These are phyloP conservation scores for Aspergillus floridensis DNA, from an alignment of 2,329 filamentous ascomycete species.

Conservation along the genomic window DNA sequence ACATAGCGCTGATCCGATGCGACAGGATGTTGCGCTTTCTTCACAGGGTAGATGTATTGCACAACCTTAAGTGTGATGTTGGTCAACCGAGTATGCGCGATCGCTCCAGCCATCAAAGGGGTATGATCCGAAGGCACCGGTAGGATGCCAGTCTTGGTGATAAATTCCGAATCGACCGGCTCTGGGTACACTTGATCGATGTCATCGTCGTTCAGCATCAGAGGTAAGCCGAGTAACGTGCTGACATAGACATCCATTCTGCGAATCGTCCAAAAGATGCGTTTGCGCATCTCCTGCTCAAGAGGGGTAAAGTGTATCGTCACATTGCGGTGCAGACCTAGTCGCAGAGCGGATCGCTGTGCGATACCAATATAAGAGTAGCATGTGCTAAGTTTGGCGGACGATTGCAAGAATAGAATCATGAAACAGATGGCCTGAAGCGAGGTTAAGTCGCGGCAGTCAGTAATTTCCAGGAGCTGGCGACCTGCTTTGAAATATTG, in stretches of 20 bases:
- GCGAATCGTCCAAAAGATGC: slow-evolving; percentile 55
- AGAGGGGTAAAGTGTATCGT: slow-evolving; percentile 68
- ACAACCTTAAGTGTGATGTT: slow-evolving; percentile 61
- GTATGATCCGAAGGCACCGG: slow-evolving; percentile 56
- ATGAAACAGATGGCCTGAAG: slow-evolving; percentile 76
- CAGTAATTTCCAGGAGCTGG: slow-evolving; percentile 59
- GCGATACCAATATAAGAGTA: slow-evolving; percentile 80
- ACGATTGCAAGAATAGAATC: slow-evolving; percentile 76
- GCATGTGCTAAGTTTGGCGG: slow-evolving; percentile 74
- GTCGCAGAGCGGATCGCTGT: slow-evolving; percentile 69
- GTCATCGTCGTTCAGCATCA: slow-evolving; percentile 51
- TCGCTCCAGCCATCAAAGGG: slow-evolving; percentile 59
- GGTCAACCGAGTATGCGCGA: slow-evolving; percentile 59
- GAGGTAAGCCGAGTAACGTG: slow-evolving; percentile 48
- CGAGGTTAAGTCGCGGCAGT: slow-evolving; percentile 70
- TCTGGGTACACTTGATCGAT: slow-evolving; percentile 50
- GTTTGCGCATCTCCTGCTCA: slow-evolving; percentile 69
- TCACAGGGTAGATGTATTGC: slow-evolving; percentile 63
- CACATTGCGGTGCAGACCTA: slow-evolving; percentile 74
- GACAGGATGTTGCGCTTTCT: slow-evolving; percentile 45
- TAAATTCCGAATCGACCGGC: slow-evolving; percentile 48
- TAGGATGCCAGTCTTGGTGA: slow-evolving; percentile 45
- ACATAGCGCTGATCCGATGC: slow-evolving; percentile 56
- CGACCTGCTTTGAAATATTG: slow-evolving; percentile 72
- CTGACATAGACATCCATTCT: slow-evolving; percentile 53